These are phyloP conservation scores for Albatrellus sp. DNA, from an alignment of 1,284 basidiomycete species.

Conservation along the genomic window DNA sequence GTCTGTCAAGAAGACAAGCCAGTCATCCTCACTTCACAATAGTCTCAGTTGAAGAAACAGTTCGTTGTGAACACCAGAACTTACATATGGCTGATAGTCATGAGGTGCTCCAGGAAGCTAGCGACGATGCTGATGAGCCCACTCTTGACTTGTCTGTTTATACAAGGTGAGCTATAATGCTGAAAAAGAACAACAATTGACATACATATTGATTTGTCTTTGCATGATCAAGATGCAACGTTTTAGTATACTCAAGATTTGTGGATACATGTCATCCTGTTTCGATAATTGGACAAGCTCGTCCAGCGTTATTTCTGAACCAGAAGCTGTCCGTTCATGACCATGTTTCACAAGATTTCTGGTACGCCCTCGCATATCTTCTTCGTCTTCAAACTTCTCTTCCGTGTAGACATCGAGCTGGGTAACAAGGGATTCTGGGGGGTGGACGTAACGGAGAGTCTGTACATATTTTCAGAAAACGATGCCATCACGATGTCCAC, in stretches of 20 bases:
- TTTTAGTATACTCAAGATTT: conserved; percentile 41
- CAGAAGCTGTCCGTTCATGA: conserved; percentile 28
- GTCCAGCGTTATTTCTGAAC: conserved; percentile 38
- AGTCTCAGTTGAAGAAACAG: not conserved
- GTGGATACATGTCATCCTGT: conserved; percentile 35
- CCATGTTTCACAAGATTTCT: conserved; percentile 28
- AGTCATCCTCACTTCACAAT: conserved; percentile 43
- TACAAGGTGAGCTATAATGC: not conserved
- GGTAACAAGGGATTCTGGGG: conserved; percentile 60
- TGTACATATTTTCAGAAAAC: conserved; percentile 17
- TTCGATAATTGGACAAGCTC: conserved; percentile 45
- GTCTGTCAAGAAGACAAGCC: conserved; percentile 48
- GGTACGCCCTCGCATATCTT: conserved; percentile 62
- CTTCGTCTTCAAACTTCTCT: conserved; percentile 83
- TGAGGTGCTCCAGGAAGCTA: conserved; percentile 57
- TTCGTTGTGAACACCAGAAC: conserved; percentile 12
- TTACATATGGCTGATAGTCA: conserved; percentile 50
- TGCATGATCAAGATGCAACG: conserved; percentile 45
- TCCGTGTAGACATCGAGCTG: conserved; percentile 78
- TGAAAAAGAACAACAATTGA: conserved; percentile 8
- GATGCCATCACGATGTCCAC: not conserved
- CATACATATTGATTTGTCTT: conserved; percentile 50
- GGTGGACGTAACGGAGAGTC: conserved; percentile 64
- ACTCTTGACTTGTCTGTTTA: not conserved
- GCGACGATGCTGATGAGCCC: conserved; percentile 40